phyloP scores from a whole-genome alignment of 2,329 filamentous ascomycete species.

The Endoconidiophora laricicola region DNA sequence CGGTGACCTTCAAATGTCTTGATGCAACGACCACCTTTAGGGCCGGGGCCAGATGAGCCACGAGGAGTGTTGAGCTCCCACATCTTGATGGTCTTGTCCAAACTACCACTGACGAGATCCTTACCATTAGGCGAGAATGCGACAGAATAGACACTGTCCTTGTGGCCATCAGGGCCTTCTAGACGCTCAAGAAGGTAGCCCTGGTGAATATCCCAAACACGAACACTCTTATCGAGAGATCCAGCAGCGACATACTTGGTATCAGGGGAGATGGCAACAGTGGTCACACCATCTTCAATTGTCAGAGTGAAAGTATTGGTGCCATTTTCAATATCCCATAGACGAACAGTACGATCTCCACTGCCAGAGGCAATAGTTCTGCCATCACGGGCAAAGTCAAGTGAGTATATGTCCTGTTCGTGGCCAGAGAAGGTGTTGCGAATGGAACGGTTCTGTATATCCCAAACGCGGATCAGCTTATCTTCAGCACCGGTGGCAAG shows the following conservation, averaged over 20 bases:
- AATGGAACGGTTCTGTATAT: constrained; percentile 69
- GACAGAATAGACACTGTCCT: constrained; percentile 91
- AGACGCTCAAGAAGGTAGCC: constrained; percentile 81
- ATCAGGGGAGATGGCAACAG: constrained; percentile 91
- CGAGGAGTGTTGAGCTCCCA: constrained; percentile 76
- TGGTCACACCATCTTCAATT: constrained; percentile 95
- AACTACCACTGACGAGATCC: constrained; percentile 81
- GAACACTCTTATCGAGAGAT: constrained; percentile 91
- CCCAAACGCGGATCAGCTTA: constrained; percentile 95
- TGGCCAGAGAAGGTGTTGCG: constrained; percentile 90
- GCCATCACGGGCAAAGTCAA: constrained; percentile 88
- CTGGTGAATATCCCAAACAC: constrained; percentile 83
- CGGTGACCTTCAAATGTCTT: constrained; percentile 96
- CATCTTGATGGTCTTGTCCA: constrained; percentile 99
- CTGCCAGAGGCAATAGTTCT: constrained; percentile 90
- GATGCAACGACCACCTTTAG: constrained; percentile 82
- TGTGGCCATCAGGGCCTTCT: constrained; percentile 85
- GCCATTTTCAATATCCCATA: constrained; percentile 87
- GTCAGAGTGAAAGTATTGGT: constrained; percentile 69
- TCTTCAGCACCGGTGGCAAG: constrained; percentile 94
- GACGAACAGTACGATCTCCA: constrained; percentile 81
- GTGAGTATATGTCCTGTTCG: constrained; percentile 94
- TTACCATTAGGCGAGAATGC: constrained; percentile 89
- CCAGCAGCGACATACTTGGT: constrained; percentile 88
- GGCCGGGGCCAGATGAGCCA: constrained; percentile 45